These are phyloP conservation scores for Selenicereus undatus DNA, from an alignment of 148 eudicot genomes.

Conservation along the genomic window DNA sequence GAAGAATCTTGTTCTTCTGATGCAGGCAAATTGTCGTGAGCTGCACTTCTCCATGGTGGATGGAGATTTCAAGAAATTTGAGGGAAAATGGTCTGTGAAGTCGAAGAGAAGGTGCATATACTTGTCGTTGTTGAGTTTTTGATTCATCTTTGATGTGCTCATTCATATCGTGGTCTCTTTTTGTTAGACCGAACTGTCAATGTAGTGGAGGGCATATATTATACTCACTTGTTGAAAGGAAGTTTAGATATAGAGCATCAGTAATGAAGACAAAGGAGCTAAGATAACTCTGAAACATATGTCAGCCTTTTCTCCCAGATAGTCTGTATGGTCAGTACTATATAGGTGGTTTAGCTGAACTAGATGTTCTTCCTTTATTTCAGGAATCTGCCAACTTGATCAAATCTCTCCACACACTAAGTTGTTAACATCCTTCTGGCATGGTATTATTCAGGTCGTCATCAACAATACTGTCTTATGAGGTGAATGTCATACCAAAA, in stretches of 20 bases:
- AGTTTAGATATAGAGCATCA: not conserved
- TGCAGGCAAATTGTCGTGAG: conserved; percentile 73
- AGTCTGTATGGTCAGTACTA: not conserved
- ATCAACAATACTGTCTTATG: conserved; percentile 62
- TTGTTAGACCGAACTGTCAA: not conserved
- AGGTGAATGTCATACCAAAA: conserved; percentile 91
- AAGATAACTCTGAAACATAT: not conserved
- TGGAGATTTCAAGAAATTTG: conserved; percentile 99
- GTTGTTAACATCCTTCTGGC: conserved; percentile 7
- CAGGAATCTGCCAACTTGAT: not conserved
- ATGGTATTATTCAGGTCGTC: conserved; percentile 42
- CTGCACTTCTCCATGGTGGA: conserved; percentile 93
- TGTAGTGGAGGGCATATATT: not conserved
- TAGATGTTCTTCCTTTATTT: not conserved
- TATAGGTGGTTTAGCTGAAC: not conserved
- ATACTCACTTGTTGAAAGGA: not conserved
- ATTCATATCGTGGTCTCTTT: not conserved
- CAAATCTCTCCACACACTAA: not conserved
- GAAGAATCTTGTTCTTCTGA: conserved; percentile 11
- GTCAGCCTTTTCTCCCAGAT: not conserved
- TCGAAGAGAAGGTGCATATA: conserved; percentile 51
- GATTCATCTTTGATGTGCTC: not conserved
- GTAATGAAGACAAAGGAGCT: not conserved
- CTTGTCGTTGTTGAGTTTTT: not conserved
- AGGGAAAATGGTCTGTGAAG: conserved; percentile 90